Evolutionary conservation across 2,329 filamentous ascomycete genomes (phyloP).

Genomic region (Catunica adiposa): DNA sequence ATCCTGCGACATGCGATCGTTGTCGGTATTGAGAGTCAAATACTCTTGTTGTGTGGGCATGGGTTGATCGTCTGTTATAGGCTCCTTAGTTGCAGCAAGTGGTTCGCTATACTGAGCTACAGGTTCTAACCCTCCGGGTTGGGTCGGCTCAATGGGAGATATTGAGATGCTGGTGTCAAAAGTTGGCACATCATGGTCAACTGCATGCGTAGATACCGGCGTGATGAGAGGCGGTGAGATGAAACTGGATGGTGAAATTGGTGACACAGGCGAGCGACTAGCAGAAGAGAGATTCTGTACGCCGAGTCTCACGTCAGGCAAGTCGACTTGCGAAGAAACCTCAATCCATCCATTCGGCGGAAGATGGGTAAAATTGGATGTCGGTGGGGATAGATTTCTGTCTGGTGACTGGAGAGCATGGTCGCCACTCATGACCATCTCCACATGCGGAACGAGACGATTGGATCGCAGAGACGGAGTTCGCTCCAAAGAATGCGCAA

Average conservation of each 20-base stretch:
- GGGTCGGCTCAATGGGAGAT: too few relatives aligned
- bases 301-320: slow-evolving; percentile 10
- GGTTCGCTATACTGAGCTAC: too few relatives aligned
- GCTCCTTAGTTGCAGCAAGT: too few relatives aligned
- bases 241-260: not conserved
- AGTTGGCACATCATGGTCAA: not conserved
- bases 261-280: not conserved
- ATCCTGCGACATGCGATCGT: too few relatives aligned
- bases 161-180: too few relatives aligned
- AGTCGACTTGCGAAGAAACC: slow-evolving; percentile 12
- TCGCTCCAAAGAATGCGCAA: not conserved
- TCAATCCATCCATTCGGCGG: slow-evolving; percentile 12
- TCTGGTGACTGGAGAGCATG: slow-evolving; percentile 4
- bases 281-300: not conserved
- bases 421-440: slow-evolving; percentile 9
- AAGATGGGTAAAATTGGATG: not conserved
- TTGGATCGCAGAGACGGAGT: not conserved
- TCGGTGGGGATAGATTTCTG: not conserved
- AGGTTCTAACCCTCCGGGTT: too few relatives aligned
- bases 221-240: not conserved
- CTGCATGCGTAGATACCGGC: not conserved
- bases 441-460: not conserved
- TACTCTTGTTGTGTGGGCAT: too few relatives aligned
- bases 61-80: too few relatives aligned
- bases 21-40: too few relatives aligned